phyloP scores from a whole-genome alignment of 2,329 filamentous ascomycete genomes.

The Ceratocystis eucalypticola region DNA sequence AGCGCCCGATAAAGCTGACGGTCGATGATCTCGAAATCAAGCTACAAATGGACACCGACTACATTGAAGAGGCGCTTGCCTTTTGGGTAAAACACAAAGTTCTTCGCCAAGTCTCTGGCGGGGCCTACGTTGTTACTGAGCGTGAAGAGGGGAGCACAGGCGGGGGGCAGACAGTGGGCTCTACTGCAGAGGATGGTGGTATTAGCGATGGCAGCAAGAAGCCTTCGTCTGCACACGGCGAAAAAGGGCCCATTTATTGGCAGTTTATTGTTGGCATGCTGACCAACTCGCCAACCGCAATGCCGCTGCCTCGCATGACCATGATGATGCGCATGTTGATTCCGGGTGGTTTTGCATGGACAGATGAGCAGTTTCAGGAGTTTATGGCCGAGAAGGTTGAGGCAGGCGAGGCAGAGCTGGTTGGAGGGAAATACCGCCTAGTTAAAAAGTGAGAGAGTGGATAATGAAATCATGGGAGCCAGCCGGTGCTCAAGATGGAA shows the following conservation, averaged over 20 bases:
- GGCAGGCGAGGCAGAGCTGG: slow-evolving; percentile 54
- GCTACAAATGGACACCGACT: slow-evolving; percentile 60
- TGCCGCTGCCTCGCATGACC: slow-evolving; percentile 67
- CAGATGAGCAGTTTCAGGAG: slow-evolving; percentile 72
- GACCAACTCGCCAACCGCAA: slow-evolving; percentile 69
- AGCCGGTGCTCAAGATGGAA: not conserved
- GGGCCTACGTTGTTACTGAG: slow-evolving; percentile 56
- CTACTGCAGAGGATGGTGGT: slow-evolving; percentile 10
- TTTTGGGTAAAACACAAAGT: slow-evolving; percentile 62
- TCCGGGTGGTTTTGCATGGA: slow-evolving; percentile 76
- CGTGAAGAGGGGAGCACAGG: slow-evolving; percentile 31
- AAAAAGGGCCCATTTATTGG: slow-evolving; percentile 58
- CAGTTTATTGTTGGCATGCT: slow-evolving; percentile 92
- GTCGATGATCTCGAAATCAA: slow-evolving; percentile 39
- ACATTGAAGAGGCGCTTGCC: slow-evolving; percentile 51
- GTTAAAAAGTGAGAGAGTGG: slow-evolving; percentile 39
- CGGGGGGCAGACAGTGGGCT: not conserved
- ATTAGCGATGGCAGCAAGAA: slow-evolving; percentile 26
- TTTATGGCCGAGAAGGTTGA: slow-evolving; percentile 69
- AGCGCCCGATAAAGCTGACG: slow-evolving; percentile 25
- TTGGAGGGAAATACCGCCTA: slow-evolving; percentile 56
- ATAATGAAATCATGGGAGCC: not conserved
- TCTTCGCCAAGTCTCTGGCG: slow-evolving; percentile 41
- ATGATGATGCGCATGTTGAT: slow-evolving; percentile 96
- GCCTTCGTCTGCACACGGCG: slow-evolving; percentile 39